Evolutionary conservation across 345 rosid genomes (phyloP), one percentile per base, ranked within the genome.

Genomic region (Citrus trifoliata): DNA sequence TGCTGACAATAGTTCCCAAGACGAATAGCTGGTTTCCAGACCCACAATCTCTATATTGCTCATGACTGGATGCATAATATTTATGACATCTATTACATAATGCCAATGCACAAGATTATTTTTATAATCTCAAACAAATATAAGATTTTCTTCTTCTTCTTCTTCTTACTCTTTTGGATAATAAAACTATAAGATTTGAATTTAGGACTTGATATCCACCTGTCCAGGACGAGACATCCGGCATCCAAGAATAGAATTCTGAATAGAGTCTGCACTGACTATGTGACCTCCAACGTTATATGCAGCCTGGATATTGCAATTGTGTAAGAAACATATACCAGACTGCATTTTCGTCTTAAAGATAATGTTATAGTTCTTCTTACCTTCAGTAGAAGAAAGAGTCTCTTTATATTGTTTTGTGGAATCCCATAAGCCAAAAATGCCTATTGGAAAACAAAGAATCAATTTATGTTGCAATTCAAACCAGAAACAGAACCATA

Each of bases 221-320:
- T 92, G 98, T 80, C 97, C 98, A 56, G 99, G 99, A 68, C 97
- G 95, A 78, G 95, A 88, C 95, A 95, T 89, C 73, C 91, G 88
- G 83, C 98, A 92, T 71, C 96, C 91, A 25, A 95, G 91, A 79
- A 95, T 92, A 30, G 91, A 86, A 78, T 80, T 84, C 82, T 89
- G 97, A 73, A 92, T 91, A 0, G 93, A 88, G 84, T 95, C 98
- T 4, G 97, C 97, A 75, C 93, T 93, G 69, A 93, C 83, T 56
- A 96, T 92, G 89, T 90, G 93, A 70, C 99, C 98, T 25, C 99
- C 98, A 56, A 95, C 83, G 27, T 93, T 95, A 74, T 93, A 95
- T 25, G 99, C 99, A 88, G 98, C 98, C 99, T 95, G 90, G 19
- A 86, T 33, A 19, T 46, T 78, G 59, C 27, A 66, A 82, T 76